Conservation (phyloP, 176 grass and related monocot species). For the Saccharum spontaneum region DNA sequence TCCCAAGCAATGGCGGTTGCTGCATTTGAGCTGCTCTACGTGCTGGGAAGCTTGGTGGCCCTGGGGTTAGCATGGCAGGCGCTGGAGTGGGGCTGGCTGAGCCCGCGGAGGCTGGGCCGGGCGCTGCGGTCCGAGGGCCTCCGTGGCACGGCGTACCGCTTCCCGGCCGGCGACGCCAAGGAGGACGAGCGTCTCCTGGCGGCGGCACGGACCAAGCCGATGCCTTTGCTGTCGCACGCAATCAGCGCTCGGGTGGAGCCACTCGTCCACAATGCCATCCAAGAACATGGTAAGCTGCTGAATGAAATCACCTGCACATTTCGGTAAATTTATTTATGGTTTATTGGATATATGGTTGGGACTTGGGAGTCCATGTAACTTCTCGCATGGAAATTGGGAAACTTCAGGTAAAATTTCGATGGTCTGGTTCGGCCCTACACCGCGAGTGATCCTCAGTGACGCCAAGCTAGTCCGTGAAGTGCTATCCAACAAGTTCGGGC, state of each 20-base stretch:
- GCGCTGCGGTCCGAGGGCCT: conserved; percentile 17
- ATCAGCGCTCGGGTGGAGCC: not conserved
- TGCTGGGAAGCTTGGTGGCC: not conserved
- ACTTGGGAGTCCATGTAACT: too few relatives aligned
- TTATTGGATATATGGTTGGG: too few relatives aligned
- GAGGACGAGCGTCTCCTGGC: not conserved
- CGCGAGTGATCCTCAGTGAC: conserved; percentile 38
- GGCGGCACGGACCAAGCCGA: conserved; percentile 3
- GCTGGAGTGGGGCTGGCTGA: conserved; percentile 7
- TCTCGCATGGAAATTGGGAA: not conserved
- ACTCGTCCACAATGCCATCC: not conserved
- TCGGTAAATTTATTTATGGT: not conserved
- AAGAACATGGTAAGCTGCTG: not conserved
- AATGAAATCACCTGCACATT: not conserved
- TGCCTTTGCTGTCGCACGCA: conserved; percentile 5
- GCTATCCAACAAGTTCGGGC: conserved; percentile 26
- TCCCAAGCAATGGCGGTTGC: not conserved
- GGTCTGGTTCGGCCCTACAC: conserved; percentile 37
- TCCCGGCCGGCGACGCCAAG: conserved; percentile 12
- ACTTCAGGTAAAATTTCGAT: conserved; percentile 44
- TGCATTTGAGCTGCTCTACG: not conserved
- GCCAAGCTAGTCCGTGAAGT: conserved; percentile 37
- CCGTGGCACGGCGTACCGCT: conserved; percentile 1
- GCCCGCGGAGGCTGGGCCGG: conserved; percentile 13
- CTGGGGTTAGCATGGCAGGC: not conserved